phyloP scores from a whole-genome alignment of 495 filamentous ascomycete genomes.

The Pseudotulostoma volvatum region DNA sequence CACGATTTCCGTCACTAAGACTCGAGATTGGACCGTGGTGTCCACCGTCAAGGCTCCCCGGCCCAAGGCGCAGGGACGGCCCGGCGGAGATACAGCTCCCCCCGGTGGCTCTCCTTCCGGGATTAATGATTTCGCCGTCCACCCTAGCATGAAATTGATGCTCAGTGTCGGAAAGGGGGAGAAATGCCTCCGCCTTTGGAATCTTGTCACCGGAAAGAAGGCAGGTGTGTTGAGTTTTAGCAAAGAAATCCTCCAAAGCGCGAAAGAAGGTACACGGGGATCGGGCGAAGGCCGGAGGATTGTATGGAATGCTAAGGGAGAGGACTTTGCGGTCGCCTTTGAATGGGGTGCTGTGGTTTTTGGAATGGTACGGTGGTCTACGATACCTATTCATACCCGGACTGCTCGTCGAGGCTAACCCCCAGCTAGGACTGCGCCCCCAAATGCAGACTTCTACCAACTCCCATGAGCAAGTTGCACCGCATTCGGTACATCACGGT shows the following conservation, averaged over 20 bases:
- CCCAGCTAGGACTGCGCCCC: conserved; percentile 52
- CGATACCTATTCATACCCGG: too few relatives aligned
- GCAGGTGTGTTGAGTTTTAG: conserved; percentile 78
- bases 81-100: conserved; percentile 78
- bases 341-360: conserved; percentile 75
- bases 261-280: conserved; percentile 59
- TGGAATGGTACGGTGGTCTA: conserved; percentile 56
- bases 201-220: conserved; percentile 90
- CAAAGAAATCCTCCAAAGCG: conserved; percentile 44
- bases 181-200: conserved; percentile 86
- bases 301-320: conserved; percentile 56
- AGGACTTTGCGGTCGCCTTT: conserved; percentile 78
- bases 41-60: conserved; percentile 82
- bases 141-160: conserved; percentile 93
- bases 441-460: conserved; percentile 51
- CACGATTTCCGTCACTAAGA: conserved; percentile 69
- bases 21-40: conserved; percentile 76
- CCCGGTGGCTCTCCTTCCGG: conserved; percentile 74
- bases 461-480: conserved; percentile 61
- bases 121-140: conserved; percentile 87
- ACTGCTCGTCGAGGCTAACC: background rate
- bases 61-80: conserved; percentile 66
- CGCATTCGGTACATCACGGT: conserved; percentile 52
- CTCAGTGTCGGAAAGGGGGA: conserved; percentile 79
- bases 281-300: conserved; percentile 74